Conservation (phyloP, 495 filamentous ascomycete genomes). For the Patellaria atrata region DNA sequence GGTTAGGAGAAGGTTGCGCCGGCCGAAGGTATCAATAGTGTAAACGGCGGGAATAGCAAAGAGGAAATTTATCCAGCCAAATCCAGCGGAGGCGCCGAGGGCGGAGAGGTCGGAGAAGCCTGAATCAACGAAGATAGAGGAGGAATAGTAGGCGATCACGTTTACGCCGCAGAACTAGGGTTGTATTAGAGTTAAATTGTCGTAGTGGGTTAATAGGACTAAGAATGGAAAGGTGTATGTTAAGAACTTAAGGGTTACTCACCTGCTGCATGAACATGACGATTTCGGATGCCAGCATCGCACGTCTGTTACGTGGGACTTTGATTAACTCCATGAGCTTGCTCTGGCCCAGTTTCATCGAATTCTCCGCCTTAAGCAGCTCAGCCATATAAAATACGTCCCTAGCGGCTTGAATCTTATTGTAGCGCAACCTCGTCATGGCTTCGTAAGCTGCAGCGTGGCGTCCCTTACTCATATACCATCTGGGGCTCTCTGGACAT, state of each 20-base stretch:
- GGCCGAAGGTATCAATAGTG: conserved; percentile 74
- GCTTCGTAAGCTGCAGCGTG: conserved; percentile 51
- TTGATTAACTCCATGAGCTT: conserved; percentile 56
- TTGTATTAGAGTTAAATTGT: too few relatives aligned
- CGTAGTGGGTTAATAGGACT: too few relatives aligned
- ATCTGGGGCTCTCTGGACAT: conserved; percentile 64
- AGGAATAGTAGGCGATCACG: conserved; percentile 45
- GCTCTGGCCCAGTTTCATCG: conserved; percentile 43
- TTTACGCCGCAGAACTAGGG: conserved; percentile 29
- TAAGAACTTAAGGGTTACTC: too few relatives aligned
- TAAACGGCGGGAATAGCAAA: conserved; percentile 67
- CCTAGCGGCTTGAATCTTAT: conserved; percentile 62
- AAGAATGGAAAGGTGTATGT: too few relatives aligned
- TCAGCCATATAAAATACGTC: conserved; percentile 73
- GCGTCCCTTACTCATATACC: conserved; percentile 60
- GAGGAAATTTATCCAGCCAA: conserved; percentile 51
- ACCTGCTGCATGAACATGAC: conserved; percentile 86
- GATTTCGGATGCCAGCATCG: conserved; percentile 55
- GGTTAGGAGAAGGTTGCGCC: conserved; percentile 58
- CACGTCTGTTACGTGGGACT: conserved; percentile 65
- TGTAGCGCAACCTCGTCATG: conserved; percentile 50
- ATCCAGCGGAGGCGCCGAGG: conserved; percentile 55
- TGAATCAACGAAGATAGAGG: conserved; percentile 37
- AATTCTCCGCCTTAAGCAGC: conserved; percentile 51
- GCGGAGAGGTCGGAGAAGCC: conserved; percentile 40